Evolutionary conservation across 2,329 filamentous ascomycete species (phyloP), one percentile per base, ranked within the genome.

Genomic region (Furcasterigmium sp.): DNA sequence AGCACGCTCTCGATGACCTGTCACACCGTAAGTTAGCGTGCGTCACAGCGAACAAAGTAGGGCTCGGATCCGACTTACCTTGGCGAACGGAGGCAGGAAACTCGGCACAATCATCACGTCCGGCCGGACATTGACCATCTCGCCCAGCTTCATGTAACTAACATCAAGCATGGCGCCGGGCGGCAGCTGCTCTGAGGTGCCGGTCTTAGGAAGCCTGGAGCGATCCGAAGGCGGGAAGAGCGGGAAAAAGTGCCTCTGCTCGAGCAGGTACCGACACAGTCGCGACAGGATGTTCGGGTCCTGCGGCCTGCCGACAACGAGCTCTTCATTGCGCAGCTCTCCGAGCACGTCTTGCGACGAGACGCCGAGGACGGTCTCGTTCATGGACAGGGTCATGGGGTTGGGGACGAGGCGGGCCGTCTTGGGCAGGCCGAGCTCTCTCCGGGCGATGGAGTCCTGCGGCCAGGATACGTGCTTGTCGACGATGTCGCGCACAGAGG

Each of bases 1-100:
- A 97, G 66, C 0, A 96, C 90, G 52, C 85, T 88, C 57, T 96
- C 88, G 10, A 97, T 83, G 34, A 96, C 89, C 90, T 95, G 53
- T 2, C 19, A 15, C 5, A 7, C 11, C 11, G 19, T 11, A 11
- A 13, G 43, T 50, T 37, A 50, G 47, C 26, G 10, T 17, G 8
- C 25, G 26, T 17, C 28, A 23, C 29, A 8, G 1, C n/a, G 28
- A 25, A 14, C 13, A 32, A 30, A 34, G n/a, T 34, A 14, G 5
- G 13, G 10, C 7, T 32, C 14, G 30, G 30, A 30, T 5, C 5
- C 4, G 18, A 49, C 75, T 52, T 71, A 93, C 91, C 79, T 87
- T 94, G 30, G 88, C 87, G 71, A 94, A 95, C 3, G 90, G 85
- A 19, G 87, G 87, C 53, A 97, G 64, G 37, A 85, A 77, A 56